phyloP scores from a whole-genome alignment of 345 rosid genomes.

The Populus alba region DNA sequence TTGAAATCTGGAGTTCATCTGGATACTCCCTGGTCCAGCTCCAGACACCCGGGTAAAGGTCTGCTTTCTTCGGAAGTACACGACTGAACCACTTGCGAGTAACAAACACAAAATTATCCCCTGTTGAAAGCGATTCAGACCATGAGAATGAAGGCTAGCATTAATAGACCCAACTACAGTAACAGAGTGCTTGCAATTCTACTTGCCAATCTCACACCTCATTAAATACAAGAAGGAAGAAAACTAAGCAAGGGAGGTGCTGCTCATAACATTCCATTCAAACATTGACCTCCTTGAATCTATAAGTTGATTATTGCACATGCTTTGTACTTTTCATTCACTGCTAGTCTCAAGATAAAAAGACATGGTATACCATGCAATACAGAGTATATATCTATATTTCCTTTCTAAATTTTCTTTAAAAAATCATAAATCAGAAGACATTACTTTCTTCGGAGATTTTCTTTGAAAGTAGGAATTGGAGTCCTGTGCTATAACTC shows the following conservation, averaged over 20 bases:
- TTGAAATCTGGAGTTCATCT: constrained; percentile 57
- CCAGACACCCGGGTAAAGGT: constrained; percentile 42
- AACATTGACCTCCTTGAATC: not conserved
- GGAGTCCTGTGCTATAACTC: not conserved
- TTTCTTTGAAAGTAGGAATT: not conserved
- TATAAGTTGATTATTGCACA: not conserved
- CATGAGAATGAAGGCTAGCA: not conserved
- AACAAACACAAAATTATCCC: constrained; percentile 52
- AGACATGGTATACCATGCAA: not conserved
- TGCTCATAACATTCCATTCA: not conserved
- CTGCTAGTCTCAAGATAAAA: not conserved
- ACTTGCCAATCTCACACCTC: not conserved
- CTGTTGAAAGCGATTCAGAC: constrained; percentile 37
- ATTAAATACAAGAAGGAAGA: not conserved
- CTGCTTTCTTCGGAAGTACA: constrained; percentile 63
- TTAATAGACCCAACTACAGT: not conserved
- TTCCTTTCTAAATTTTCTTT: not conserved
- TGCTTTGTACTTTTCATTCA: not conserved
- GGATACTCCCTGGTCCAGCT: constrained; percentile 55
- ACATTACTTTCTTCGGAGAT: not conserved
- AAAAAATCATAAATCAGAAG: not conserved
- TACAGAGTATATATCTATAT: not conserved
- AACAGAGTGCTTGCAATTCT: not conserved
- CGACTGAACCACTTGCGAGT: constrained; percentile 53
- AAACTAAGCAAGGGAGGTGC: not conserved